A percentile compares a stretch with the other conserved stretches of the same genome.
These are phyloP conservation scores for Citropsis articulata DNA, from an alignment of 345 rosid genomes.

Conservation along the genomic window DNA sequence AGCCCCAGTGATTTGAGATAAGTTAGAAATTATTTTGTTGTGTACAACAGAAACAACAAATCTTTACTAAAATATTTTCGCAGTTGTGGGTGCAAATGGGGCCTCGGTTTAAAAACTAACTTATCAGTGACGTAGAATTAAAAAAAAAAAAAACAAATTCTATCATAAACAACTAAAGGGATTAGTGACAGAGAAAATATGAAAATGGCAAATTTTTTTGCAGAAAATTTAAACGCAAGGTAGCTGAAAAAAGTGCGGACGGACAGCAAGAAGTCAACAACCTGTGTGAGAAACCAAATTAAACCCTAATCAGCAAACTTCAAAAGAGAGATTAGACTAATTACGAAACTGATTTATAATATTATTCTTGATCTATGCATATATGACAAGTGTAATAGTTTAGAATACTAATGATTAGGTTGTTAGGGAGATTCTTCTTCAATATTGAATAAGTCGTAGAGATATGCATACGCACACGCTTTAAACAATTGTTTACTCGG, in stretches of 20 bases:
- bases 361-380: neutral
- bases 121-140: neutral
- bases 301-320: neutral
- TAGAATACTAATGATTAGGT: constrained; percentile 34
- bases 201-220: neutral
- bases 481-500: neutral
- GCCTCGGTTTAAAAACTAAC: neutral
- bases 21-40: neutral
- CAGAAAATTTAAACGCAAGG: neutral
- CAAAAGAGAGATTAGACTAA: neutral
- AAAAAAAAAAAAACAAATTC: too few species aligned
- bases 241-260: neutral
- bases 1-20: neutral
- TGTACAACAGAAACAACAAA: neutral
- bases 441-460: neutral
- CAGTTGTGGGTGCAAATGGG: neutral
- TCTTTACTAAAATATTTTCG: neutral
- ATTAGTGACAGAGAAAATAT: neutral
- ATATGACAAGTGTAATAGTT: constrained; percentile 5
- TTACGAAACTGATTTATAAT: neutral
- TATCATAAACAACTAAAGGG: neutral
- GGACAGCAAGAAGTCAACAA: constrained; percentile 17
- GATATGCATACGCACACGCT: neutral
- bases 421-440: constrained; percentile 32
- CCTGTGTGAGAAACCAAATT: neutral